Conservation (phyloP, 371 early-diverging fungal species). For the Haplosporangium sp. region DNA sequence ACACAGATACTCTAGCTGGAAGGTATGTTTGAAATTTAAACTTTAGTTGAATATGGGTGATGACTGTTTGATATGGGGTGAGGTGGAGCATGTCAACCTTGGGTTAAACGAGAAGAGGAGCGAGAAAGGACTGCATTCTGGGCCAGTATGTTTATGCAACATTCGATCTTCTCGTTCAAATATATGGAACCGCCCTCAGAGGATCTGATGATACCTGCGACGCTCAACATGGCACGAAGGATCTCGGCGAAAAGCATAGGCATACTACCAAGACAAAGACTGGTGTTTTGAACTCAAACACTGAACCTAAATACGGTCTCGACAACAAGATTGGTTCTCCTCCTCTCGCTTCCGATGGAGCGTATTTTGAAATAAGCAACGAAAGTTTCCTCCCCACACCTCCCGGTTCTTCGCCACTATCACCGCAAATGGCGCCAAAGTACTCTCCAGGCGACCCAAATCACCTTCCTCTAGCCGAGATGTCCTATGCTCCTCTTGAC, state of each 20-base stretch:
- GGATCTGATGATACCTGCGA: conserved; percentile 15
- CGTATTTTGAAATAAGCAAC: conserved; percentile 1
- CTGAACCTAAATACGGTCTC: background rate
- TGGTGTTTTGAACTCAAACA: background rate
- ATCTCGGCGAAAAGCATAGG: background rate
- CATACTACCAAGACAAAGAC: background rate
- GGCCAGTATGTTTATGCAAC: conserved; percentile 23
- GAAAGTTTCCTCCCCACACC: conserved; percentile 37
- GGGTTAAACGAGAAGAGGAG: conserved; percentile 1
- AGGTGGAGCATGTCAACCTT: background rate
- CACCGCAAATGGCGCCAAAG: conserved; percentile 24
- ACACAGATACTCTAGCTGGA: conserved; percentile 85
- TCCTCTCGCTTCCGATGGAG: conserved; percentile 9
- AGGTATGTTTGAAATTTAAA: conserved; percentile 42
- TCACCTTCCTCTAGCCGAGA: background rate
- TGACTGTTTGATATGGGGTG: background rate
- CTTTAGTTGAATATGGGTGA: background rate
- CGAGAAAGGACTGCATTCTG: conserved; percentile 8
- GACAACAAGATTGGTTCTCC: background rate
- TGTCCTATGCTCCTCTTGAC: background rate
- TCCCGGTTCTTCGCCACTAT: conserved; percentile 34
- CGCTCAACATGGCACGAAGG: background rate
- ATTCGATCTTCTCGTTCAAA: conserved; percentile 27
- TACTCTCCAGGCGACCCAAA: conserved; percentile 4
- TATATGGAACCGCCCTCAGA: conserved; percentile 18